Percentiles rank a stretch among this genome's conserved stretches.
Conservation (phyloP, 805 yeast genomes). For the Wickerhamomyces queroliae region DNA sequence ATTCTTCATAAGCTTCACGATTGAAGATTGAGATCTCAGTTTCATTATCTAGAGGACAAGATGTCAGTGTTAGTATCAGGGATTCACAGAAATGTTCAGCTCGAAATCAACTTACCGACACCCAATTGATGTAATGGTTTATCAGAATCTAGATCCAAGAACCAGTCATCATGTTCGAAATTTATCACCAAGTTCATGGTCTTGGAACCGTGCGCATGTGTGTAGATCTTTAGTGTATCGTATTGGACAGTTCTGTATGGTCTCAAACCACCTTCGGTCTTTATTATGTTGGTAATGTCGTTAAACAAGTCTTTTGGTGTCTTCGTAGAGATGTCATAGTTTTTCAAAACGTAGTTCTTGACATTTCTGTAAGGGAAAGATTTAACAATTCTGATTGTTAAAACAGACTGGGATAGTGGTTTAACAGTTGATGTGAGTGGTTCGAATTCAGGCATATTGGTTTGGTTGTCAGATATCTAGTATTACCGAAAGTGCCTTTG, state of each 20-base stretch:
- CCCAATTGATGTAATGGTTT: slow-evolving; percentile 35
- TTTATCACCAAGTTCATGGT: slow-evolving; percentile 90
- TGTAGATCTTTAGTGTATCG: slow-evolving; percentile 79
- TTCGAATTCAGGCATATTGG: slow-evolving; percentile 36
- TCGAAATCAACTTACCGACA: slow-evolving; percentile 28
- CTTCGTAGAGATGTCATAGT: slow-evolving; percentile 63
- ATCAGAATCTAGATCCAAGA: slow-evolving; percentile 34
- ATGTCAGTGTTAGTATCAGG: slow-evolving; percentile 13
- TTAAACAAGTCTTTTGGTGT: slow-evolving; percentile 63
- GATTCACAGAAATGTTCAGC: too few species aligned
- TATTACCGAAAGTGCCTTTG: too few species aligned
- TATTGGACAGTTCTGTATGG: slow-evolving; percentile 76
- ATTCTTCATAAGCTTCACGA: slow-evolving; percentile 55
- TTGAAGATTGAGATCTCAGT: slow-evolving; percentile 88
- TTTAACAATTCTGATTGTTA: slow-evolving; percentile 83
- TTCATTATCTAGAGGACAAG: slow-evolving; percentile 58
- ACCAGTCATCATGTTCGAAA: slow-evolving; percentile 79
- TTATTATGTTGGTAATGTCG: slow-evolving; percentile 37
- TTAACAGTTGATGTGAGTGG: slow-evolving; percentile 77
- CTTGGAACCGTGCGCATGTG: slow-evolving; percentile 93
- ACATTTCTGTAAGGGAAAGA: slow-evolving; percentile 91
- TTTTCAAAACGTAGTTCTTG: slow-evolving; percentile 62
- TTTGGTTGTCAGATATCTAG: too few species aligned
- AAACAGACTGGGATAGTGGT: slow-evolving; percentile 54
- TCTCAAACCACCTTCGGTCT: slow-evolving; percentile 62